Conservation (phyloP, 345 rosid genomes). For the Citrus medica region DNA sequence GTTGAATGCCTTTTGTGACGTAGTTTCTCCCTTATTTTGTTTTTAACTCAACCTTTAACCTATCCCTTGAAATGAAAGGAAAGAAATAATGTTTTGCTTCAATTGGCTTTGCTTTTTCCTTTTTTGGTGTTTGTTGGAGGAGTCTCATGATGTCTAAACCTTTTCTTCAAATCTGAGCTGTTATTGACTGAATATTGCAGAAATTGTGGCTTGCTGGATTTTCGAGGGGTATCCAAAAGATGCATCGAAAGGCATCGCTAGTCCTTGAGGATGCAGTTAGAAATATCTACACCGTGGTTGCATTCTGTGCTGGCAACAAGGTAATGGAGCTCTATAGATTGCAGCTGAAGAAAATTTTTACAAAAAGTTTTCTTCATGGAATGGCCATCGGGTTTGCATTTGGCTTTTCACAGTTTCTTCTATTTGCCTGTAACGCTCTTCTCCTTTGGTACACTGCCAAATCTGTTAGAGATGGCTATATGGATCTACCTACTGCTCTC, state of each 20-base stretch:
- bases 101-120: neutral
- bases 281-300: conserved; percentile 98
- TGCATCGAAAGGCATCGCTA: conserved; percentile 97
- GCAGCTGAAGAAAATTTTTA: conserved; percentile 78
- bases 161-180: conserved; percentile 6
- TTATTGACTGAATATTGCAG: conserved; percentile 42
- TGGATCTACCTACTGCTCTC: conserved; percentile 68
- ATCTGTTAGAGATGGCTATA: conserved; percentile 43
- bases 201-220: conserved; percentile 99
- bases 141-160: neutral
- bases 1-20: neutral
- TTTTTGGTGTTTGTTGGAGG: neutral
- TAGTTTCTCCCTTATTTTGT: neutral
- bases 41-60: neutral
- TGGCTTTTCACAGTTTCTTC: conserved; percentile 99
- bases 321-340: conserved; percentile 96
- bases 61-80: neutral
- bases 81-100: neutral
- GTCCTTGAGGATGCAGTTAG: conserved; percentile 99
- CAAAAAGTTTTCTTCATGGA: conserved; percentile 87
- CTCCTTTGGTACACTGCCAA: conserved; percentile 93
- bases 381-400: conserved; percentile 95
- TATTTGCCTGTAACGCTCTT: conserved; percentile 96
- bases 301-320: conserved; percentile 98
- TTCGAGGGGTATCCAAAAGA: conserved; percentile 98